A percentile compares a stretch with the other conserved stretches of the same genome.
Evolutionary conservation across 805 yeast genomes (phyloP).

Genomic region (Candida ipomoeae): DNA sequence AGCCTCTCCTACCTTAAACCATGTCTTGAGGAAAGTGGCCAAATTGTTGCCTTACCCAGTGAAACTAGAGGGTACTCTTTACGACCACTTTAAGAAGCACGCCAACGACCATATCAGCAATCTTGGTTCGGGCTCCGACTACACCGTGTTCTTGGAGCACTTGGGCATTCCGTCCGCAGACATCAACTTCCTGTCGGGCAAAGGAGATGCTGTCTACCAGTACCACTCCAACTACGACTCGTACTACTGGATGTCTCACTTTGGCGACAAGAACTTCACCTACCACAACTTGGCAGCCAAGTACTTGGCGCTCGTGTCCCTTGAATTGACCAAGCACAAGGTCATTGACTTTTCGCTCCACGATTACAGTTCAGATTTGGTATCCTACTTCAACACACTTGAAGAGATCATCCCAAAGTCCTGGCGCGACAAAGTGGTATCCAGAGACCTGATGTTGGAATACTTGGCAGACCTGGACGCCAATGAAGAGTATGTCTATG

Average conservation of each 20-base stretch:
- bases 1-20: constrained; percentile 55
- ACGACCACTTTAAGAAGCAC: constrained; percentile 45
- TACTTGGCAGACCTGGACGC: constrained; percentile 9
- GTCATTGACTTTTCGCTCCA: constrained; percentile 45
- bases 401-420: constrained; percentile 27
- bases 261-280: constrained; percentile 49
- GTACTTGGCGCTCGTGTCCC: constrained; percentile 51
- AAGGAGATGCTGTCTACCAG: constrained; percentile 50
- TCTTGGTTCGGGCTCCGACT: constrained; percentile 37
- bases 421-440: constrained; percentile 27
- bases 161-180: constrained; percentile 62
- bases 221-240: constrained; percentile 59
- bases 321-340: constrained; percentile 55
- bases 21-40: constrained; percentile 40
- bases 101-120: constrained; percentile 28
- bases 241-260: constrained; percentile 48
- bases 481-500: constrained; percentile 13
- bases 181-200: constrained; percentile 29
- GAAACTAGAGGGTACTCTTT: constrained; percentile 24
- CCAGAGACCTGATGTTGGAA: constrained; percentile 3
- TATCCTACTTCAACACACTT: constrained; percentile 31
- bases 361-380: constrained; percentile 46
- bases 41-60: constrained; percentile 16
- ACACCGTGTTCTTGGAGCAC: constrained; percentile 58
- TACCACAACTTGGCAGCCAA: constrained; percentile 57